A percentile compares a stretch with the other conserved stretches of the same genome.
phyloP scores from a whole-genome alignment of 75 land plant genomes.

The Larix kaempferi region DNA sequence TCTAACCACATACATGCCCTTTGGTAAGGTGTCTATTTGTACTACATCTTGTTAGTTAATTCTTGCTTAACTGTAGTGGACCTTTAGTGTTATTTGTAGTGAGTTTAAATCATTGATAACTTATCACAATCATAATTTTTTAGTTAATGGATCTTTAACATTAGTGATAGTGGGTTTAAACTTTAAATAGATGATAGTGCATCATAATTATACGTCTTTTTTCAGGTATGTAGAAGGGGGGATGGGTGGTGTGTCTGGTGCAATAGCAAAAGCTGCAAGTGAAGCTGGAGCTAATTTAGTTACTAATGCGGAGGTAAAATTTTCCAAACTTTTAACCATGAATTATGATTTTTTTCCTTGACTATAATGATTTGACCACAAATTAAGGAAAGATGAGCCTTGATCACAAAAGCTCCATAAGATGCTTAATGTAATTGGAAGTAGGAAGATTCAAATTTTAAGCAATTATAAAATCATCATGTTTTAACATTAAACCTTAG shows the following conservation, averaged over 20 bases:
- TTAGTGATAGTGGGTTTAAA: no score
- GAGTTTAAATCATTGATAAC: neutral
- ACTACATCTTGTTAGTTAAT: neutral
- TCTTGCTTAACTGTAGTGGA: neutral
- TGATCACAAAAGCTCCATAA: no score
- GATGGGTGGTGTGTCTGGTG: constrained; percentile 88
- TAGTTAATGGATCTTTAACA: no score
- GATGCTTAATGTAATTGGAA: no score
- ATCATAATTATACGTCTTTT: neutral
- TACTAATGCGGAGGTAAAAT: constrained; percentile 77
- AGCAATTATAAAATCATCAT: no score
- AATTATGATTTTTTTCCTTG: neutral
- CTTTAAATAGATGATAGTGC: no score
- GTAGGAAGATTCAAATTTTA: no score
- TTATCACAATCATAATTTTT: neutral
- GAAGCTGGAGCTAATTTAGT: constrained; percentile 83
- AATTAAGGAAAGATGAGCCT: neutral
- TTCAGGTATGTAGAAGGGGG: constrained; percentile 98
- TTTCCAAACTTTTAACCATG: neutral
- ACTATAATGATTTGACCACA: neutral
- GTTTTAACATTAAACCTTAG: no score
- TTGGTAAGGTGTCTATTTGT: neutral
- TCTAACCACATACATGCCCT: no score
- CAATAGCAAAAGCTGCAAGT: constrained; percentile 74
- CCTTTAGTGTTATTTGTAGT: neutral